These are phyloP conservation scores for Thyridium curvatum DNA, from an alignment of 2,329 filamentous ascomycete species.

Conservation along the genomic window DNA sequence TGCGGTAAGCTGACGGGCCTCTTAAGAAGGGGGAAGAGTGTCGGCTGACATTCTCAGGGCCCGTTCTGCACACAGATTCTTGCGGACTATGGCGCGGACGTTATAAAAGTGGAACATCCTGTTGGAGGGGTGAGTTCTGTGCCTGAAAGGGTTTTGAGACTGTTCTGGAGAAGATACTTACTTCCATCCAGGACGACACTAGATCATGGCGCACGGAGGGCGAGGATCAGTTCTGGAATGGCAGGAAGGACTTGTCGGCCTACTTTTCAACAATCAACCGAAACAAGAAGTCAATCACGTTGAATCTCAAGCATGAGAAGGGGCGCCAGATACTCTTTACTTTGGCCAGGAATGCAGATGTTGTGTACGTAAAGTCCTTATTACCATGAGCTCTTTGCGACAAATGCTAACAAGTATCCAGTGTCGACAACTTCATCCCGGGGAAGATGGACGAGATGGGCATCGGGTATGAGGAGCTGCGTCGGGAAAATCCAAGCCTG, in stretches of 20 bases:
- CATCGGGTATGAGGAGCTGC: constrained; percentile 3
- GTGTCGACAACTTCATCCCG: constrained; percentile 6
- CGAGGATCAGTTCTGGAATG: no score
- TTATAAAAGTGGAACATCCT: constrained; percentile 34
- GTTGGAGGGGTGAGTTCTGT: constrained; percentile 12
- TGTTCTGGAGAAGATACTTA: no score
- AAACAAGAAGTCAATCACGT: constrained; percentile 4
- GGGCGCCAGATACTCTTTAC: constrained; percentile 1
- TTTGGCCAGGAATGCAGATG: constrained; percentile 3
- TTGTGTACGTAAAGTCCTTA: constrained; percentile 7
- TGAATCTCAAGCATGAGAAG: constrained; percentile 4
- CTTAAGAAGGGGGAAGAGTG: no score
- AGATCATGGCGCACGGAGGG: no score
- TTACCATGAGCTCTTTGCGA: no score
- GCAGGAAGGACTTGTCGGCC: no score
- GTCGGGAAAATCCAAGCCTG: constrained; percentile 2
- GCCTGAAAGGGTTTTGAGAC: no score
- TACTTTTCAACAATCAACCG: constrained; percentile 7
- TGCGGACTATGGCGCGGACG: constrained; percentile 34
- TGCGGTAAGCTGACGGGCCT: no score
- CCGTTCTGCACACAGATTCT: constrained; percentile 35
- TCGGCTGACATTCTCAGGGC: constrained; percentile 5
- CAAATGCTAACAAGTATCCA: not conserved
- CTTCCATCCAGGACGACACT: no score
- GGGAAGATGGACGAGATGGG: constrained; percentile 7